A percentile compares a stretch with the other conserved stretches of the same genome.
phyloP scores from a whole-genome alignment of 176 grass and related monocot genomes.

The Raddia distichophylla region DNA sequence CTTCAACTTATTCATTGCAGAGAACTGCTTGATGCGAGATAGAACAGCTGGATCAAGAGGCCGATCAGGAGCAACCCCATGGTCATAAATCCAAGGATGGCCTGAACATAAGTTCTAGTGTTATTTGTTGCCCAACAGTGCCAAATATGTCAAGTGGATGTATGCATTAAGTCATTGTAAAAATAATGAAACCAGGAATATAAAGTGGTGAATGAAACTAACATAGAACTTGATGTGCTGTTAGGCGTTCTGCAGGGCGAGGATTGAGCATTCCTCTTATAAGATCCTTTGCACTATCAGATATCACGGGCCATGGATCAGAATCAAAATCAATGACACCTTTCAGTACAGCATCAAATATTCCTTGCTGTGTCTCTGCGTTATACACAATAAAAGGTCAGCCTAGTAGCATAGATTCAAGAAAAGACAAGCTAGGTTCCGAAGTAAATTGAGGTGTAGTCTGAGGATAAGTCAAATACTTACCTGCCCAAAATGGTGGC shows the following conservation, averaged over 20 bases:
- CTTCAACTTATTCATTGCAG: conserved; percentile 98
- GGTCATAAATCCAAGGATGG: conserved; percentile 97
- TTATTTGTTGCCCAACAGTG: conserved; percentile 42
- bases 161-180: conserved; percentile 2
- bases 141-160: conserved; percentile 24
- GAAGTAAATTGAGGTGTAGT: not conserved
- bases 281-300: conserved; percentile 94
- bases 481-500: conserved; percentile 82
- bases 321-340: conserved; percentile 92
- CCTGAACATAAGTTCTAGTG: conserved; percentile 49
- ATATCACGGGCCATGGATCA: conserved; percentile 96
- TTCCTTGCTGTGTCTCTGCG: conserved; percentile 97
- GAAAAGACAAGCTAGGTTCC: not conserved
- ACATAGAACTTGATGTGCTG: conserved; percentile 97
- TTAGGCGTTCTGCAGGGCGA: conserved; percentile 61
- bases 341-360: conserved; percentile 99
- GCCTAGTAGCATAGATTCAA: conserved; percentile 4
- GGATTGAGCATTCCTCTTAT: conserved; percentile 89
- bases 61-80: conserved; percentile 95
- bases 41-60: conserved; percentile 91
- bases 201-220: conserved; percentile 44
- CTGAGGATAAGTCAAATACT: not conserved
- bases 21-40: conserved; percentile 98
- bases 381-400: conserved; percentile 43
- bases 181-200: conserved; percentile 11